Conservation (phyloP, 768 basidiomycete genomes). For the Ramaria rubella region DNA sequence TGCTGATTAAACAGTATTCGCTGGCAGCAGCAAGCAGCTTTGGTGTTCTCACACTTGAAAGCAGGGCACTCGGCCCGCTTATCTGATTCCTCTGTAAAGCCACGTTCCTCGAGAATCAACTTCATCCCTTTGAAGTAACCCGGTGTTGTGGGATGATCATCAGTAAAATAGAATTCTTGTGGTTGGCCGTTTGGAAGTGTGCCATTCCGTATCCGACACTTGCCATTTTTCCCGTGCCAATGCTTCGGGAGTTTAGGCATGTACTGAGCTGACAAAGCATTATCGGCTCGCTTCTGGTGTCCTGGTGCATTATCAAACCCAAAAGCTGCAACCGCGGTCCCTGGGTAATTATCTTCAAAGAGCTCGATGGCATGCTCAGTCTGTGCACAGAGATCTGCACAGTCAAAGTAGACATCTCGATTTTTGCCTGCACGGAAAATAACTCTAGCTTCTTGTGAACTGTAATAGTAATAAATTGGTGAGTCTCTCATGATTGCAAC, state of each 20-base stretch:
- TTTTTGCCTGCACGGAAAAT: background rate
- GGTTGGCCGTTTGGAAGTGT: background rate
- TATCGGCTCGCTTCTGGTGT: background rate
- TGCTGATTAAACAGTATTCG: constrained; percentile 34
- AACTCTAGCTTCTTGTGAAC: background rate
- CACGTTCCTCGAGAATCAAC: constrained; percentile 11
- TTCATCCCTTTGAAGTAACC: constrained; percentile 18
- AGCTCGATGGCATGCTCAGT: background rate
- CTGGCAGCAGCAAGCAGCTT: constrained; percentile 28
- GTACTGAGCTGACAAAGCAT: background rate
- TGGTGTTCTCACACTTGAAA: constrained; percentile 26
- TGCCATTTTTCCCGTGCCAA: background rate
- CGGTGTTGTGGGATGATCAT: constrained; percentile 14
- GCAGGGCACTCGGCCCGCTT: constrained; percentile 14
- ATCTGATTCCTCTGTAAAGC: background rate
- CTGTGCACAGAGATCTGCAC: constrained; percentile 14
- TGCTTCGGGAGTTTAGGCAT: background rate
- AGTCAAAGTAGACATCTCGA: constrained; percentile 1
- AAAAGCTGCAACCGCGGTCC: background rate
- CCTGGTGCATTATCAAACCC: too few relatives aligned
- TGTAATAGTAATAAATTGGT: too few relatives aligned
- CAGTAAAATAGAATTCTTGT: constrained; percentile 11
- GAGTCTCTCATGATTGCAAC: too few relatives aligned
- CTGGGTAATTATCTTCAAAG: background rate
- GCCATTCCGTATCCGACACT: background rate